Percentiles rank a stretch among this genome's conserved stretches.
Evolutionary conservation across 371 early-diverging fungal genomes (phyloP).

Genomic region (Mortierella sp.): DNA sequence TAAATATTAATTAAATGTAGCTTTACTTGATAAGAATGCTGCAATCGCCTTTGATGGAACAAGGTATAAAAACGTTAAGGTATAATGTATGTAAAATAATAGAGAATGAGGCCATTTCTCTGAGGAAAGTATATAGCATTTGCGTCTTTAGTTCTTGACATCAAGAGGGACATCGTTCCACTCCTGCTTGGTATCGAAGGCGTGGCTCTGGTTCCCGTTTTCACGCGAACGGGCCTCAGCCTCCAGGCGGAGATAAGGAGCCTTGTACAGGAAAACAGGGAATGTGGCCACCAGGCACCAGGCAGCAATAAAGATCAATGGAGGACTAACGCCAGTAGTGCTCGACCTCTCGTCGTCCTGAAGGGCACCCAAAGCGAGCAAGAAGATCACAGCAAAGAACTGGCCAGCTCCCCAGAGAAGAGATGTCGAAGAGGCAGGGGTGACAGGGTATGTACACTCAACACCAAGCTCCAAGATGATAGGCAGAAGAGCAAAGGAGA

Average conservation of each 20-base stretch:
- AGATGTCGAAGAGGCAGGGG: conserved; percentile 64
- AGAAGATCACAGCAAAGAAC: conserved; percentile 63
- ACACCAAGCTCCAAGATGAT: conserved; percentile 66
- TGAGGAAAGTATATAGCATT: neutral
- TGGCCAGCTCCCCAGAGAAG: conserved; percentile 66
- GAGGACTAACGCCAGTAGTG: conserved; percentile 35
- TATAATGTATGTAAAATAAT: too few relatives aligned
- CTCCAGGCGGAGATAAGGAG: conserved; percentile 52
- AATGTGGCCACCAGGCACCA: conserved; percentile 39
- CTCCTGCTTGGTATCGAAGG: conserved; percentile 6
- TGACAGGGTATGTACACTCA: conserved; percentile 69
- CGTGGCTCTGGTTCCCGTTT: conserved; percentile 1
- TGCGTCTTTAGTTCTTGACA: conserved; percentile 2
- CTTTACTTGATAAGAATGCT: too few relatives aligned
- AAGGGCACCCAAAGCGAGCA: conserved; percentile 59
- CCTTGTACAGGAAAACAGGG: conserved; percentile 47
- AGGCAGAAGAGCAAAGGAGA: conserved; percentile 65
- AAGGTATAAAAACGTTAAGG: too few relatives aligned
- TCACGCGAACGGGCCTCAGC: conserved; percentile 39
- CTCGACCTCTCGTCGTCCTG: conserved; percentile 40
- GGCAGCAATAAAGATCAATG: conserved; percentile 49
- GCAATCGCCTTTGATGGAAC: too few relatives aligned
- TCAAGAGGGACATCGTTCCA: conserved; percentile 38
- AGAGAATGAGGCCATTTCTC: neutral
- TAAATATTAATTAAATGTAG: too few relatives aligned